Percentiles rank a stretch among this genome's conserved stretches.
phyloP scores from a whole-genome alignment of 495 filamentous ascomycete genomes.

The Penicillium robsamsonii region DNA sequence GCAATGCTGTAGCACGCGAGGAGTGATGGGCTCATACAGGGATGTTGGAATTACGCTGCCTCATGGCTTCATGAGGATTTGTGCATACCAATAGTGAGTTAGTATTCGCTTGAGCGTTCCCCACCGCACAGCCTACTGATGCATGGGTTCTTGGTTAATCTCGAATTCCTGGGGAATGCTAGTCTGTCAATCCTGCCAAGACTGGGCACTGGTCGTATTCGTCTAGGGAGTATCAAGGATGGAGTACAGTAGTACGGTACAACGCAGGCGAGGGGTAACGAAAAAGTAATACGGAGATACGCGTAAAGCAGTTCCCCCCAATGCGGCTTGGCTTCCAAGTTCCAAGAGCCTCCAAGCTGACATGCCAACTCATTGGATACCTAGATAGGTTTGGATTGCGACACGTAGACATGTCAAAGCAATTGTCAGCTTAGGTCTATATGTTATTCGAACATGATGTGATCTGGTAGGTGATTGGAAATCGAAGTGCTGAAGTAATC shows the following conservation, averaged over 20 bases:
- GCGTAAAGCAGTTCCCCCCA: background rate
- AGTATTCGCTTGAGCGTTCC: background rate
- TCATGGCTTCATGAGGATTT: conserved; percentile 1
- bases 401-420: background rate
- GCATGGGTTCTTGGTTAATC: background rate
- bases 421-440: background rate
- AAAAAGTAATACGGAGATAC: background rate
- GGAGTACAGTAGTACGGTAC: background rate
- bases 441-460: background rate
- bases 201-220: background rate
- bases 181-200: conserved; percentile 4
- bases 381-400: background rate
- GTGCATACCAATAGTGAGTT: background rate
- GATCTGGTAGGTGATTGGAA: conserved; percentile 1
- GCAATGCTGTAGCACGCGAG: background rate
- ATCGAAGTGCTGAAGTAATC: background rate
- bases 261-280: background rate
- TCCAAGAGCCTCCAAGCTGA: conserved; percentile 7
- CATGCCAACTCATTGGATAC: conserved; percentile 1
- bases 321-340: conserved; percentile 3
- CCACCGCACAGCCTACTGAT: background rate
- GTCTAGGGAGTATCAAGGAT: background rate
- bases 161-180: conserved; percentile 7
- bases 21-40: background rate
- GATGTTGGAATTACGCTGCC: background rate